Conservation (phyloP, 305 asterid species). For the Petunia hybrid region DNA sequence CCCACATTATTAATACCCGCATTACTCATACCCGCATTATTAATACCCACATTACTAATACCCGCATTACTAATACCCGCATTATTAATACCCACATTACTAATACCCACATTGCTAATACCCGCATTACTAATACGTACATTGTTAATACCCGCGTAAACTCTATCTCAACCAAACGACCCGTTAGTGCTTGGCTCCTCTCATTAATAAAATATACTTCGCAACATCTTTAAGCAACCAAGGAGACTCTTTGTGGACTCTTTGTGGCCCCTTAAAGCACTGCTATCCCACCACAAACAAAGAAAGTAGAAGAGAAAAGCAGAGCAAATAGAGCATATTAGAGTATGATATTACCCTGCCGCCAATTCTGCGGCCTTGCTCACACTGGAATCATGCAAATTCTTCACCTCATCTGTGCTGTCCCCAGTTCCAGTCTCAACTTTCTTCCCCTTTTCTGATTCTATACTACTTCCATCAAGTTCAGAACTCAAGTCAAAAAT, state of each 20-base stretch:
- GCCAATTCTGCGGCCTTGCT: slow-evolving; percentile 96
- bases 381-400: slow-evolving; percentile 77
- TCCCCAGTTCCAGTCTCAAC: slow-evolving; percentile 66
- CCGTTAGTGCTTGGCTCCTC: not conserved
- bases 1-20: too few species aligned
- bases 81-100: too few species aligned
- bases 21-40: too few species aligned
- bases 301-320: not conserved
- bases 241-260: not conserved
- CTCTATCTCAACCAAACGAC: too few species aligned
- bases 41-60: too few species aligned
- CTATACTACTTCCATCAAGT: slow-evolving; percentile 58
- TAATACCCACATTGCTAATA: too few species aligned
- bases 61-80: too few species aligned
- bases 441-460: slow-evolving; percentile 81
- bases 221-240: not conserved
- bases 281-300: not conserved
- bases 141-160: too few species aligned
- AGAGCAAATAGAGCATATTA: not conserved
- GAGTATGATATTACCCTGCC: slow-evolving; percentile 62
- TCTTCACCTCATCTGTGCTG: slow-evolving; percentile 60
- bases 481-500: slow-evolving; percentile 70
- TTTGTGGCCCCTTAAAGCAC: slow-evolving; percentile 14
- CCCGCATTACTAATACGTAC: too few species aligned
- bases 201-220: slow-evolving; percentile 2